Conservation (phyloP, 2,329 filamentous ascomycete genomes). For the Bisporella sp. region DNA sequence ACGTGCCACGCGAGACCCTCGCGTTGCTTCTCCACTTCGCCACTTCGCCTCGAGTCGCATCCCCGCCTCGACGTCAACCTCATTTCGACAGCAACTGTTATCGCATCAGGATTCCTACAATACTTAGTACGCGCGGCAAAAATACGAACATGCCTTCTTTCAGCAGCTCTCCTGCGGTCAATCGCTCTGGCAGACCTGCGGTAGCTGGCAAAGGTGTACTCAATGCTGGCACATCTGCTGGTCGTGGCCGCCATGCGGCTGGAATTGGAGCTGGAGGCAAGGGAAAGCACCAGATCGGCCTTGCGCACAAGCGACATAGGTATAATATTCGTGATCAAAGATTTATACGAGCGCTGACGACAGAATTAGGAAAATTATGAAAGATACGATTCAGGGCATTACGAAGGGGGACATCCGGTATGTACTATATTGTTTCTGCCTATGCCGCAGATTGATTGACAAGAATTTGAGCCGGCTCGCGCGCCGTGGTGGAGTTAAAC, state of each 20-base stretch:
- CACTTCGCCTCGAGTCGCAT: too few species aligned
- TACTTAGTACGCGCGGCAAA: too few species aligned
- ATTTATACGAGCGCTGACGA: too few species aligned
- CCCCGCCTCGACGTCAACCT: too few species aligned
- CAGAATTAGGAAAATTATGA: constrained; percentile 35
- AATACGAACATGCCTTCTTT: not conserved
- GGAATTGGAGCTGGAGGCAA: constrained; percentile 6
- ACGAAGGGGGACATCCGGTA: constrained; percentile 51
- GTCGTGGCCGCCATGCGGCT: constrained; percentile 10
- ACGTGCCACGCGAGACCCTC: too few species aligned
- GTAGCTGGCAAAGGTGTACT: not conserved
- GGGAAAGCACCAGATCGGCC: not conserved
- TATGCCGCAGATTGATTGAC: not conserved
- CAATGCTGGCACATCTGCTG: not conserved
- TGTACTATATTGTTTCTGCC: constrained; percentile 5
- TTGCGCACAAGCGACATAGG: constrained; percentile 6
- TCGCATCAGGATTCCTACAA: too few species aligned
- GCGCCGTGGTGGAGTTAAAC: constrained; percentile 69
- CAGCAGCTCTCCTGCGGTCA: not conserved
- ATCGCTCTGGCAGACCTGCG: not conserved
- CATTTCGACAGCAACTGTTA: not conserved
- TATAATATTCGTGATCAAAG: not conserved
- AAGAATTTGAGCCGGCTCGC: constrained; percentile 50
- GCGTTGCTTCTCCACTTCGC: too few species aligned
- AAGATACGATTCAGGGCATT: constrained; percentile 42